Evolutionary conservation across 176 grass and related monocot genomes (phyloP).

Genomic region (bread wheat (Triticum aestivum)): IWGSC_CS_RefSeq_v2.1 NC_057796.1:112587921-112588420

Average conservation of each 20-base stretch:
- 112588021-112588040: constrained; percentile 67
- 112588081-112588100: neutral
- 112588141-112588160: constrained; percentile 17
- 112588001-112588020: constrained; percentile 78
- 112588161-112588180: constrained; percentile 1
- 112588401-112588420: neutral
- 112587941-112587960: constrained; percentile 49
- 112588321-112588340: constrained; percentile 45
- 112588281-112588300: constrained; percentile 52
- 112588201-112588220: neutral
- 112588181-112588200: constrained; percentile 25
- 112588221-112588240: neutral
- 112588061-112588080: constrained; percentile 4
- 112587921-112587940: constrained; percentile 34
- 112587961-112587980: constrained; percentile 38
- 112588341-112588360: constrained; percentile 41
- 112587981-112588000: constrained; percentile 36
- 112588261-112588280: constrained; percentile 86
- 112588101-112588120: neutral
- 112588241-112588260: constrained; percentile 20
- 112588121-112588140: neutral
- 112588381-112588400: neutral
- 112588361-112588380: constrained; percentile 17
- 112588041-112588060: constrained; percentile 45
- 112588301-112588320: constrained; percentile 19